Evolutionary conservation across 768 basidiomycete species (phyloP).

Genomic region (Tylopilus intermedius): DNA sequence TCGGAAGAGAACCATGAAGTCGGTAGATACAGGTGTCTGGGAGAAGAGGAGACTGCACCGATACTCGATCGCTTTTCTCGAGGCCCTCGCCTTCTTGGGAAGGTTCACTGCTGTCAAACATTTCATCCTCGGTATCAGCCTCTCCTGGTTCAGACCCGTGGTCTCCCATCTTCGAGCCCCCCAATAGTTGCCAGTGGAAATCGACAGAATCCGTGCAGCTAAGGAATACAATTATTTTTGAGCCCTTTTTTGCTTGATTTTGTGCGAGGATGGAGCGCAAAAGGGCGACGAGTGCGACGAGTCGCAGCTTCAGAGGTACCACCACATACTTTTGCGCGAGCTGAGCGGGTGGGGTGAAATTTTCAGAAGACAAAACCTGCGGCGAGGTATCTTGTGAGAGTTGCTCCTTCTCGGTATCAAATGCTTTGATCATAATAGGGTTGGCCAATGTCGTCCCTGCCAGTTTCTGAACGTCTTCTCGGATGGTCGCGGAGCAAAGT

Average conservation of each 20-base stretch:
- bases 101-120: constrained; percentile 24
- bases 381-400: constrained; percentile 8
- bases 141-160: constrained; percentile 23
- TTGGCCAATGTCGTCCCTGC: constrained; percentile 76
- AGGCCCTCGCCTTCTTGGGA: constrained; percentile 21
- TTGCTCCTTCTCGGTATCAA: constrained; percentile 40
- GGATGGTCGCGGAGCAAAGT: constrained; percentile 94
- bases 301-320: constrained; percentile 88
- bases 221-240: constrained; percentile 90
- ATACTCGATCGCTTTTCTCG: constrained; percentile 40
- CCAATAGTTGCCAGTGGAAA: constrained; percentile 87
- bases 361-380: constrained; percentile 35
- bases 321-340: constrained; percentile 86
- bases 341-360: constrained; percentile 92
- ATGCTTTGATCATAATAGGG: constrained; percentile 81
- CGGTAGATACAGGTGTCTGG: constrained; percentile 81
- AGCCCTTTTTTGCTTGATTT: constrained; percentile 45
- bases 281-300: constrained; percentile 85
- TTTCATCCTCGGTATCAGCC: constrained; percentile 22
- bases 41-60: constrained; percentile 66
- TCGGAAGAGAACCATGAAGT: constrained; percentile 89
- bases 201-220: constrained; percentile 98
- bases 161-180: constrained; percentile 61
- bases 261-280: constrained; percentile 75
- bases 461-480: constrained; percentile 90